Conservation (phyloP, 2,329 filamentous ascomycete genomes). For the Aspergillus sp. region DNA sequence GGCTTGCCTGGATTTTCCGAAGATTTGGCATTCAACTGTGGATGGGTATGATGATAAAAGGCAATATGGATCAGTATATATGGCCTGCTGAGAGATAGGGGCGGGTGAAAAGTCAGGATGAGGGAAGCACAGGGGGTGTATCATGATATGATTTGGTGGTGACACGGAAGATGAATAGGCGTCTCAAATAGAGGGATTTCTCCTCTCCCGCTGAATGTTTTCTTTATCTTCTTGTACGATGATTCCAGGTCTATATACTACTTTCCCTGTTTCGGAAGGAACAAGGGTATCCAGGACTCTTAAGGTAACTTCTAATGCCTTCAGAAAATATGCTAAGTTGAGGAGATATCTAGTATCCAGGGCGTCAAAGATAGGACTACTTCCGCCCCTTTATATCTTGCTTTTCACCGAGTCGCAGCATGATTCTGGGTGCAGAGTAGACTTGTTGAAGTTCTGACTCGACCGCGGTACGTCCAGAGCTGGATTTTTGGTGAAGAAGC, state of each 20-base stretch:
- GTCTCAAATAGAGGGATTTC: not conserved
- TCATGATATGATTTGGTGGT: not conserved
- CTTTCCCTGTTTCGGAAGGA: slow-evolving; percentile 9
- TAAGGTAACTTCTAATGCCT: not conserved
- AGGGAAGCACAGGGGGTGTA: not conserved
- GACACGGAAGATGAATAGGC: not conserved
- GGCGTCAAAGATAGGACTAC: not conserved
- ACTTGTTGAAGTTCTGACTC: slow-evolving; percentile 48
- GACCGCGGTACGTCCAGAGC: slow-evolving; percentile 53
- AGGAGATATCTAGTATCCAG: not conserved
- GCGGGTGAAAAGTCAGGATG: not conserved
- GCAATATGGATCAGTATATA: not conserved
- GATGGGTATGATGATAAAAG: not conserved
- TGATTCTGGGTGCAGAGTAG: slow-evolving; percentile 37
- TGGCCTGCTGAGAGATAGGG: not conserved
- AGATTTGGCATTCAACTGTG: not conserved
- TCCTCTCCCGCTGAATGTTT: slow-evolving; percentile 1
- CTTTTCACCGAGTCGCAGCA: slow-evolving; percentile 32
- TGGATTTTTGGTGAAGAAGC: slow-evolving; percentile 59
- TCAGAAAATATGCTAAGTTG: slow-evolving; percentile 20
- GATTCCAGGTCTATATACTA: slow-evolving; percentile 19
- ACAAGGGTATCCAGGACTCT: slow-evolving; percentile 8
- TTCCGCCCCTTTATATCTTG: slow-evolving; percentile 33
- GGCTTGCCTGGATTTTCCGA: not conserved
- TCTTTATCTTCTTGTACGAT: slow-evolving; percentile 25